Evolutionary conservation across 306 rosid genomes (phyloP), one percentile per base, ranked within the genome.

Genomic region (Prunus campanulata): DNA sequence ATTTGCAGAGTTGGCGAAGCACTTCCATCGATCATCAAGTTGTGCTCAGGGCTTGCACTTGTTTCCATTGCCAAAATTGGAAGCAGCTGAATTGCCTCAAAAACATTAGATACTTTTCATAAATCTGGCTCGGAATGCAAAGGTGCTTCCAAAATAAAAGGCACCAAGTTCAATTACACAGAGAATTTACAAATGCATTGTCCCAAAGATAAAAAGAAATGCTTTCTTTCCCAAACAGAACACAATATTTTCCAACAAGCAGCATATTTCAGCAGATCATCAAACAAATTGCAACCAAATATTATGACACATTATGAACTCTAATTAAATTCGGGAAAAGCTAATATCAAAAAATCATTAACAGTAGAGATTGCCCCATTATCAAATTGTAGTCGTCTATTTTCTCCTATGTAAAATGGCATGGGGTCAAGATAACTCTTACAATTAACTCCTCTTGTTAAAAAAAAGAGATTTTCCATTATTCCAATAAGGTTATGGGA

Each of bases 31-130:
- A 80, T 79, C 87, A 83, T 88, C 57, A 81, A 50, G 76, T 75
- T 79, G 54, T 77, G 74, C 78, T 88, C 97, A 27, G 81, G 72
- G 65, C 85, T 96, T 68, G 79, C 78, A 66, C 78, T 86, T 59
- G 73, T 76, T 88, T 85, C 93, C 97, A 95, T 95, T 65, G 68
- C 79, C 77, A 64, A 80, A 74, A 47, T 61, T 29, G 55, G 66
- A 85, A 30, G 44, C 79, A 39, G 78, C 78, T 49, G 57, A 75
- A 62, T 76, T 47, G 54, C 74, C 77, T 78, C 46, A 2, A 76
- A 35, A 74, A 60, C 59, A 46, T 60, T 74, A 46, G 46, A 59
- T 7, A 11, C 46, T 60, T 9, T 3, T 60, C 50, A 46, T 24
- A 46, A 60, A 47, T 60, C 27, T 44, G 13, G 46, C 61, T 11